A percentile compares a stretch with the other conserved stretches of the same genome.
phyloP scores from a whole-genome alignment of 805 yeast species.

The Ogataea wickerhamii region DNA sequence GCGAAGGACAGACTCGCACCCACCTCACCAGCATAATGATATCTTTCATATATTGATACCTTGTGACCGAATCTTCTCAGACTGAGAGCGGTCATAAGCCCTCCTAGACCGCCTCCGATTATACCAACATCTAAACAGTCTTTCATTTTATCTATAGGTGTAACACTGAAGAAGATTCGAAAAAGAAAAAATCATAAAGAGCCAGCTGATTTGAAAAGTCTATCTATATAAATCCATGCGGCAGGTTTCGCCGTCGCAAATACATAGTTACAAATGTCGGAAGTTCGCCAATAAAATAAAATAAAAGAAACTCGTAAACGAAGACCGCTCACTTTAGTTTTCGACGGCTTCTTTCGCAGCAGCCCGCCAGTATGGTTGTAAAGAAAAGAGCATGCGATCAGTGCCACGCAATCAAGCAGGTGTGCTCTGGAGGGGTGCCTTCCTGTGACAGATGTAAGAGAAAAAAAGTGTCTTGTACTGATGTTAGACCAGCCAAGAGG shows the following conservation, averaged over 20 bases:
- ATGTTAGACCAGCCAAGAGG: conserved; percentile 17
- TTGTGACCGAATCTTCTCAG: conserved; percentile 27
- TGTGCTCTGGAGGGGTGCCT: conserved; percentile 22
- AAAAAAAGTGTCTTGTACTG: conserved; percentile 12
- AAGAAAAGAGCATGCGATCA: no score
- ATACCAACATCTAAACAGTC: conserved; percentile 18
- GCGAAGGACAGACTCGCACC: conserved; percentile 33
- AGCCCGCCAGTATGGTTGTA: no score
- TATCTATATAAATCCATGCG: no score
- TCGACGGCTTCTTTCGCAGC: no score
- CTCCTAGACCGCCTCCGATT: conserved; percentile 30
- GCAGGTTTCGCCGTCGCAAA: no score
- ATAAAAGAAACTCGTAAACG: no score
- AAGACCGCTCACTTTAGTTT: no score
- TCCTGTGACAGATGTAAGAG: conserved; percentile 23
- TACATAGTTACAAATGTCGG: no score
- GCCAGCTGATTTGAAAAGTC: no score
- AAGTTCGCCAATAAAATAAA: no score
- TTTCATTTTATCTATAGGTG: conserved; percentile 13
- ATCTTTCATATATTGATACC: conserved; percentile 28
- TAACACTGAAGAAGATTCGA: no score
- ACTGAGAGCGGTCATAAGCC: conserved; percentile 27
- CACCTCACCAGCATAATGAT: conserved; percentile 31
- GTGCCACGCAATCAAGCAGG: conserved; percentile 28
- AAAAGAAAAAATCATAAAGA: no score